Evolutionary conservation across 2,329 filamentous ascomycete species (phyloP).

Genomic region (Ampelomyces quisqualis): DNA sequence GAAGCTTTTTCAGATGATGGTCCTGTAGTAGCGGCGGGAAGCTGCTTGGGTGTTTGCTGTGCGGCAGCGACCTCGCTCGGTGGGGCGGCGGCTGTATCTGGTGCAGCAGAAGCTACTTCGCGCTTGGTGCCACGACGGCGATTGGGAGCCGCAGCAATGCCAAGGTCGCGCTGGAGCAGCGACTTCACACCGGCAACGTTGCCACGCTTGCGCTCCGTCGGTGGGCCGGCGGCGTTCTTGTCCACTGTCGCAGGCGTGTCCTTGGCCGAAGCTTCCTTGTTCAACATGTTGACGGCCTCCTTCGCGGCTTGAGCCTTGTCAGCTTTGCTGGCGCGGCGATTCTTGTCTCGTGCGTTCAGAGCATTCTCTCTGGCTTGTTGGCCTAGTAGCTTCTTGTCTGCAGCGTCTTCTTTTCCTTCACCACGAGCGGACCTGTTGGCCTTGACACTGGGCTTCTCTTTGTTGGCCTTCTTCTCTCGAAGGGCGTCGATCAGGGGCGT

Average conservation of each 20-base stretch:
- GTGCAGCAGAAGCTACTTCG: slow-evolving; percentile 27
- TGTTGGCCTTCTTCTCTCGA: slow-evolving; percentile 86
- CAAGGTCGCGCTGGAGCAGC: slow-evolving; percentile 64
- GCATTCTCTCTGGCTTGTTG: slow-evolving; percentile 39
- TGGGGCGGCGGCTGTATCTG: slow-evolving; percentile 28
- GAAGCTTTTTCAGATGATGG: slow-evolving; percentile 28
- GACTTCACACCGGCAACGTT: slow-evolving; percentile 56
- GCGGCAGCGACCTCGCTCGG: slow-evolving; percentile 28
- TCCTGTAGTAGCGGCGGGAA: slow-evolving; percentile 14
- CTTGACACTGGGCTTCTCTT: slow-evolving; percentile 57
- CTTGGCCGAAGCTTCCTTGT: slow-evolving; percentile 48
- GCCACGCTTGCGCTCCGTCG: slow-evolving; percentile 55
- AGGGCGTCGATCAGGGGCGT: slow-evolving; percentile 90
- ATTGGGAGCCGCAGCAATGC: slow-evolving; percentile 51
- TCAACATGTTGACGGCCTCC: slow-evolving; percentile 61
- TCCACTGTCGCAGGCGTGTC: slow-evolving; percentile 28
- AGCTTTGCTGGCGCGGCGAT: slow-evolving; percentile 38
- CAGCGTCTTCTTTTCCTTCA: slow-evolving; percentile 64
- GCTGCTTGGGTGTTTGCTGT: slow-evolving; percentile 35
- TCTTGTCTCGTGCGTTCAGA: slow-evolving; percentile 40
- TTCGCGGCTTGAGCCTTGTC: slow-evolving; percentile 67
- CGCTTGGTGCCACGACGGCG: slow-evolving; percentile 45
- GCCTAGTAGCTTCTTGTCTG: slow-evolving; percentile 41
- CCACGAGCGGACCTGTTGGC: slow-evolving; percentile 58
- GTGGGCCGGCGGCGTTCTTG: slow-evolving; percentile 44